These are phyloP conservation scores for Kodamaea plutei DNA, from an alignment of 1,139 yeast genomes.

Conservation along the genomic window DNA sequence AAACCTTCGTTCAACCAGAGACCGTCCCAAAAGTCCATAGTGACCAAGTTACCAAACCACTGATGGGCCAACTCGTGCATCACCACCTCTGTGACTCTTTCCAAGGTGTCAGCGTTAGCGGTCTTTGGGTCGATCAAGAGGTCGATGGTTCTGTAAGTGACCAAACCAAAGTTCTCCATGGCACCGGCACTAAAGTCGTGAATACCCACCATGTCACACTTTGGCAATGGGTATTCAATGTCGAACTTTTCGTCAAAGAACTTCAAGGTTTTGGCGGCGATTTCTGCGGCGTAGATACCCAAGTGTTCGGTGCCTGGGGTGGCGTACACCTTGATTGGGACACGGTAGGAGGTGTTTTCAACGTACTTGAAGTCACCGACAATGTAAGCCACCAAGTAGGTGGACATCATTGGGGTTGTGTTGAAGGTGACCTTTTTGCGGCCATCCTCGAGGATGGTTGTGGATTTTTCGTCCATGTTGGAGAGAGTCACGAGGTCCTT, in stretches of 20 bases:
- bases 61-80: conserved; percentile 64
- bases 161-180: conserved; percentile 60
- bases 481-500: conserved; percentile 63
- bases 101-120: conserved; percentile 42
- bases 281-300: conserved; percentile 48
- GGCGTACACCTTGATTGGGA: conserved; percentile 53
- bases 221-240: conserved; percentile 57
- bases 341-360: conserved; percentile 25
- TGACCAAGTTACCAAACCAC: conserved; percentile 61
- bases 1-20: conserved; percentile 62
- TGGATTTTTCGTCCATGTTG: conserved; percentile 69
- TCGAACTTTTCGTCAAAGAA: conserved; percentile 51
- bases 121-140: conserved; percentile 44
- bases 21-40: conserved; percentile 66
- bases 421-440: conserved; percentile 49
- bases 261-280: conserved; percentile 50
- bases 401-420: conserved; percentile 19
- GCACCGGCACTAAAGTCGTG: conserved; percentile 59
- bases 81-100: conserved; percentile 55
- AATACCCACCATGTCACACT: conserved; percentile 54
- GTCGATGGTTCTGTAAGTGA: conserved; percentile 53
- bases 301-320: conserved; percentile 49
- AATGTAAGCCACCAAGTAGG: conserved; percentile 26
- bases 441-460: conserved; percentile 38
- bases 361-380: conserved; percentile 33